Base-by-base conservation (phyloP, 352 stramenopile genomes). In the Phytophthora crassamura region DNA sequence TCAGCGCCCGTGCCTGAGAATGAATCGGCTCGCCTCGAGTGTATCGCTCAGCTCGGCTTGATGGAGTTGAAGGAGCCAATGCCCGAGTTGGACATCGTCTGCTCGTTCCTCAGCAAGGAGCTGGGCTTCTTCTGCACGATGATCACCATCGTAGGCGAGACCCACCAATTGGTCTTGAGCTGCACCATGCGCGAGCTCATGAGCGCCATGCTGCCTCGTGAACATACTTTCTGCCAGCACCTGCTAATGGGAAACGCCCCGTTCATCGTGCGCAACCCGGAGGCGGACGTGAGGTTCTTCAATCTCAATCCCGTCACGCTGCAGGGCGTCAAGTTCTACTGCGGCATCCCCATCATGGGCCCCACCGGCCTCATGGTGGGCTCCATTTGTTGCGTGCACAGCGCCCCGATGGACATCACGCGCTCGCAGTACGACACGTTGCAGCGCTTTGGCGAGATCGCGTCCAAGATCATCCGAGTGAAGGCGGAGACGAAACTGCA, bases 201-300 rank as follows among this genome's bases (percentile, higher is more conserved):
- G 16, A 63, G 75, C 32, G 67, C 57, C 9, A 43, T 62, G 5
- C 39, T 82, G 46, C 68, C 74, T 47, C 79, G 82, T 18, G 73
- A 87, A 49, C 71, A 89, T 39, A 77, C 78, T 2, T 85, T 91
- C 43, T 91, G 82, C 53, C 70, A 82, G 43, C 82, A 91, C 46
- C 67, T 80, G 33, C 65, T 91, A 42, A 89, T 91, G 80, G 78
- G 74, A 14, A 30, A 78, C 33, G 77, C 84, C 7, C 82, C 82
- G 2, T 78, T 75, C 48, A 74, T 69, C 51, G 59, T 74, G 35
- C 51, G 55, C 12, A 65, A 64, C 36, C 51, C 64, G 6, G 61
- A 64, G 59, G 70, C 71, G 22, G 71, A 67, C 51, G 68, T 88
- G 52, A 80, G 80, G 10, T 91, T 91, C 35, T 77, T 69, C 60